Percentiles rank a stretch among this genome's conserved stretches.
phyloP scores from a whole-genome alignment of 176 grass and related monocot species.

The Guadua angustifolia region DNA sequence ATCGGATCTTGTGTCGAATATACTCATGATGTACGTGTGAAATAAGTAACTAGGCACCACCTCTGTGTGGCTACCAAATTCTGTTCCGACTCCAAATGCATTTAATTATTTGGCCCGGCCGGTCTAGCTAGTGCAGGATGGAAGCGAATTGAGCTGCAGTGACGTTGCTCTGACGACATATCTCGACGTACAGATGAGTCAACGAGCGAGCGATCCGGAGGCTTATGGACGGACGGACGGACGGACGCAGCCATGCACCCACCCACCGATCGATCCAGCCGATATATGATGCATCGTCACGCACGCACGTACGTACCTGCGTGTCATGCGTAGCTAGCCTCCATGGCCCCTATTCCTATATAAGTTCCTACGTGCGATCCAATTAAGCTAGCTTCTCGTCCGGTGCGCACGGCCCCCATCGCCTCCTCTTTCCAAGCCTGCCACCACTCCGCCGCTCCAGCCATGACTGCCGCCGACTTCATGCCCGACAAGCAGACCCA shows the following conservation, averaged over 20 bases:
- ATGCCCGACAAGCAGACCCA: slow-evolving; percentile 20
- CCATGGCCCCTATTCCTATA: not conserved
- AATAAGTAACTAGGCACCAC: too few species aligned
- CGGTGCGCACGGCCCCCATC: not conserved
- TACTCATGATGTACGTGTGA: too few species aligned
- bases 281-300: not conserved
- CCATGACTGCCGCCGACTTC: slow-evolving; percentile 45
- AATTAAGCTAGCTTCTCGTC: too few species aligned
- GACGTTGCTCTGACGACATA: not conserved
- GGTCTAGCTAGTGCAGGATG: too few species aligned
- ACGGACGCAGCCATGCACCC: too few species aligned
- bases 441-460: not conserved
- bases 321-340: not conserved
- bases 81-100: too few species aligned
- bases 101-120: not conserved
- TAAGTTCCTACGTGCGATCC: not conserved
- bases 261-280: too few species aligned
- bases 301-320: not conserved
- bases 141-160: not conserved
- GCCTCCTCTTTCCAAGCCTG: not conserved
- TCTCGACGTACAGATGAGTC: too few species aligned
- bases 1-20: too few species aligned
- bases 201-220: too few species aligned
- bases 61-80: too few species aligned
- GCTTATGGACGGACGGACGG: too few species aligned